These are phyloP conservation scores for Mayamaea pseudoterrestris DNA, from an alignment of 108 stramenopile species.

Conservation along the genomic window DNA sequence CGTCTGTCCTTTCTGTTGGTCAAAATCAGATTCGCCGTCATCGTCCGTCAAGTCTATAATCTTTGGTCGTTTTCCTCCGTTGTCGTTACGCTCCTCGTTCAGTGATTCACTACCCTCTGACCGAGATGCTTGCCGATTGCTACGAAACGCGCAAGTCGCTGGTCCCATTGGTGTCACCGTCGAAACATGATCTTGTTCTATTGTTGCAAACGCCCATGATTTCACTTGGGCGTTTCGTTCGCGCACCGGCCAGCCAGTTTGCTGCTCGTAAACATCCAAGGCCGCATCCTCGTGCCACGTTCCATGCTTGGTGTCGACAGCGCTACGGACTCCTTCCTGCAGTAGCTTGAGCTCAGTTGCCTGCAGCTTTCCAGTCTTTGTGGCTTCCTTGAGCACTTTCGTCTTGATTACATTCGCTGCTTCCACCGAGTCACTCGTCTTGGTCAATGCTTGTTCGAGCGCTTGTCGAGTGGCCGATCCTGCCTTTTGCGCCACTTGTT, in stretches of 20 bases:
- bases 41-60: neutral
- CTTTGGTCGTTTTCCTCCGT: neutral
- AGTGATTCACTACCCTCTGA: neutral
- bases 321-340: conserved; percentile 28
- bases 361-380: conserved; percentile 21
- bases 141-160: neutral
- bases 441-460: conserved; percentile 21
- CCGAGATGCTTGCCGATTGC: neutral
- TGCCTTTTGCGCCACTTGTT: conserved; percentile 35
- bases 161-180: neutral
- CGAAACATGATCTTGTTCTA: conserved; percentile 1
- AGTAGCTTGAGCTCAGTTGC: conserved; percentile 25
- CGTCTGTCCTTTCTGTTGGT: neutral
- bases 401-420: conserved; percentile 22
- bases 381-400: conserved; percentile 18
- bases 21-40: neutral
- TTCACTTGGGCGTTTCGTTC: conserved; percentile 49
- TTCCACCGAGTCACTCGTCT: conserved; percentile 24
- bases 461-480: conserved; percentile 25
- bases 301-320: conserved; percentile 56
- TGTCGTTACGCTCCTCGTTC: neutral
- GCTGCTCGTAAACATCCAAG: conserved; percentile 50
- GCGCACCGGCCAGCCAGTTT: conserved; percentile 43
- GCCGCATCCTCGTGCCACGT: conserved; percentile 53
- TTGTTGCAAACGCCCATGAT: conserved; percentile 44